phyloP scores from a whole-genome alignment of 2,329 filamentous ascomycete genomes.

The Diplocarpon rosae region DNA sequence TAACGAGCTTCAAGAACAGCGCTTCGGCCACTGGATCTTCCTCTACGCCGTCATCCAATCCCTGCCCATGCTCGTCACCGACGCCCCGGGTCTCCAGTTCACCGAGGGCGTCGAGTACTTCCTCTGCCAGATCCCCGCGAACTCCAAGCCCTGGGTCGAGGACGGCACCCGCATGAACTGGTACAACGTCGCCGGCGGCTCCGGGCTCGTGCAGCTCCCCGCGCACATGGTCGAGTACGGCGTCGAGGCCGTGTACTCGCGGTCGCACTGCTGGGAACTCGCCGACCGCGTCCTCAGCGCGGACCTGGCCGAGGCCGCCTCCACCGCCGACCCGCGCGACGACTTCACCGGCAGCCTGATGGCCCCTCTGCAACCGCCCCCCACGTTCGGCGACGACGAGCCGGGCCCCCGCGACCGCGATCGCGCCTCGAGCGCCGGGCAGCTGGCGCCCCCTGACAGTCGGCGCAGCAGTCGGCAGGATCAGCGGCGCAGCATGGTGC shows the following conservation, averaged over 20 bases:
- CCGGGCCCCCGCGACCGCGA: constrained; percentile 11
- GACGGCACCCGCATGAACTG: constrained; percentile 50
- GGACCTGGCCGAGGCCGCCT: background rate
- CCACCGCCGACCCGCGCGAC: background rate
- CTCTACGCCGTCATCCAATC: constrained; percentile 69
- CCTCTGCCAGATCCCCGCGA: constrained; percentile 63
- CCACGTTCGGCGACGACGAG: constrained; percentile 18
- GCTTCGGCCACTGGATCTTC: constrained; percentile 73
- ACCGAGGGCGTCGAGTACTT: constrained; percentile 73
- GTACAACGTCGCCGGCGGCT: constrained; percentile 62
- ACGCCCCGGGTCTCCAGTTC: constrained; percentile 58
- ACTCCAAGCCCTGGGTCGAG: constrained; percentile 62
- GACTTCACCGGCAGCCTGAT: constrained; percentile 1
- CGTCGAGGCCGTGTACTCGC: constrained; percentile 55
- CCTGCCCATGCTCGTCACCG: constrained; percentile 65
- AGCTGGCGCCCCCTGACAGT: background rate
- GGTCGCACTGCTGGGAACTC: constrained; percentile 58
- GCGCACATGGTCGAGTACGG: constrained; percentile 51
- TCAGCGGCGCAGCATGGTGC: constrained; percentile 21
- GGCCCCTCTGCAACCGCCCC: constrained; percentile 21
- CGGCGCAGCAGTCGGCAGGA: constrained; percentile 6
- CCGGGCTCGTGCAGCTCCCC: constrained; percentile 49
- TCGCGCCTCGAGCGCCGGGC: constrained; percentile 3
- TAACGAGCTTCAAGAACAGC: constrained; percentile 58
- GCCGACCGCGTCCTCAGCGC: constrained; percentile 44